Base-by-base conservation (phyloP, 1,139 yeast genomes). In the Suhomyces bolitotheri region DNA sequence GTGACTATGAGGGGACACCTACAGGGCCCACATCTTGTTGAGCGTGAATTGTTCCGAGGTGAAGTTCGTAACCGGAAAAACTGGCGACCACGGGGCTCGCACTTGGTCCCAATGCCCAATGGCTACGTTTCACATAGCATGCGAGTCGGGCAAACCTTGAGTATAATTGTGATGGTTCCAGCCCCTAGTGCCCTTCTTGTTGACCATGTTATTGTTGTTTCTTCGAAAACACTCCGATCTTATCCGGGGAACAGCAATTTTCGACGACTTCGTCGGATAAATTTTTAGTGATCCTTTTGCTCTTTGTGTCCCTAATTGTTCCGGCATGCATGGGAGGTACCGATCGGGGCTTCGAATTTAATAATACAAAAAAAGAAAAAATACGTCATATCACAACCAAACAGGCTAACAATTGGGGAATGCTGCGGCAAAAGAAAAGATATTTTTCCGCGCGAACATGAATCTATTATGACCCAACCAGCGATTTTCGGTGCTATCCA, bases 381-480 rank as follows among this genome's bases (percentile, higher is more conserved):
- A 25, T 29, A 29, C 33, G 33, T 29, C 33, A 29, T 16, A 9
- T 12, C 30, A 5, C 14, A 26, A 7, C 11, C 15, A 10, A n/a
- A n/a, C n/a, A n/a, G n/a, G n/a, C n/a, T n/a, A n/a, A n/a, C n/a
- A n/a, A n/a, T n/a, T n/a, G n/a, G n/a, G 25, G 22, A 6, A 17
- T 17, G 20, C 7, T 17, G 29, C 27, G 14, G 16, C 33, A 34
- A 34, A 34, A 29, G 26, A 29, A 34, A 34, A 16, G 29, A 21
- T 16, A 29, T 29, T 23, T 34, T 29, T 31, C 26, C 20, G 20
- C 6, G 20, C 6, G 6, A 7, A 8, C 8, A 17, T 17, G 37
- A 19, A 17, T n/a, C n/a, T 15, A 19, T 15, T 27, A 13, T 21
- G 21, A 27, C 14, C 9, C 10, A n/a, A 9, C 21, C 13, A 11